A percentile compares a stretch with the other conserved stretches of the same genome.
phyloP scores from a whole-genome alignment of 83 land plant genomes.

The Isoetes engelmannii region DNA sequence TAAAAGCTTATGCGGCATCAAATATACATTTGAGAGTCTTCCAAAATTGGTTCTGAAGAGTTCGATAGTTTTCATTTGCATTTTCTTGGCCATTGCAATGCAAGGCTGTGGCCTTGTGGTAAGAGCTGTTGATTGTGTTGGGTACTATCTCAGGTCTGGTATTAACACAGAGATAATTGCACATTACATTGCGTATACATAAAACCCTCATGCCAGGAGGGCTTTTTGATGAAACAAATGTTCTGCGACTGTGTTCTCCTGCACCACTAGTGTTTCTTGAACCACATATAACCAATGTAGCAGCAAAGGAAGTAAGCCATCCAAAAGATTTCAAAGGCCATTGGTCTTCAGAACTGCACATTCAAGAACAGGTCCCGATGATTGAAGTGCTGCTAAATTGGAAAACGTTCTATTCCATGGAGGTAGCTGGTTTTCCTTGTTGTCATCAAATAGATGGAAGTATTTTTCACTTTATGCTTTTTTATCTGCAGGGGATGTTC shows the following conservation, averaged over 20 bases:
- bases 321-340: conserved; percentile 47
- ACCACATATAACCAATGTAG: conserved; percentile 27
- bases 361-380: conserved; percentile 35
- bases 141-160: too few relatives aligned
- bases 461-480: background rate
- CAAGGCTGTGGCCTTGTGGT: too few relatives aligned
- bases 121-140: too few relatives aligned
- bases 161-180: too few relatives aligned
- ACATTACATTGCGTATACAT: too few relatives aligned
- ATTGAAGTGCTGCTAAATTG: conserved; percentile 31
- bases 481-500: conserved; percentile 43
- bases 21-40: too few relatives aligned
- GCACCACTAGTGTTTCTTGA: conserved; percentile 49
- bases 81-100: too few relatives aligned
- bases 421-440: conserved; percentile 25
- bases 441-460: background rate
- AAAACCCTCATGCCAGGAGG: conserved; percentile 28
- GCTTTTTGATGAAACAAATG: conserved; percentile 22
- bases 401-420: conserved; percentile 42
- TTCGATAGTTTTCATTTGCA: too few relatives aligned
- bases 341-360: conserved; percentile 34
- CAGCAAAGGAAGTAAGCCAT: conserved; percentile 24
- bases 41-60: too few relatives aligned
- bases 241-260: conserved; percentile 41
- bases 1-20: too few relatives aligned